Conservation (phyloP, 2,329 filamentous ascomycete genomes). For the Colletotrichum tropicale region DNA sequence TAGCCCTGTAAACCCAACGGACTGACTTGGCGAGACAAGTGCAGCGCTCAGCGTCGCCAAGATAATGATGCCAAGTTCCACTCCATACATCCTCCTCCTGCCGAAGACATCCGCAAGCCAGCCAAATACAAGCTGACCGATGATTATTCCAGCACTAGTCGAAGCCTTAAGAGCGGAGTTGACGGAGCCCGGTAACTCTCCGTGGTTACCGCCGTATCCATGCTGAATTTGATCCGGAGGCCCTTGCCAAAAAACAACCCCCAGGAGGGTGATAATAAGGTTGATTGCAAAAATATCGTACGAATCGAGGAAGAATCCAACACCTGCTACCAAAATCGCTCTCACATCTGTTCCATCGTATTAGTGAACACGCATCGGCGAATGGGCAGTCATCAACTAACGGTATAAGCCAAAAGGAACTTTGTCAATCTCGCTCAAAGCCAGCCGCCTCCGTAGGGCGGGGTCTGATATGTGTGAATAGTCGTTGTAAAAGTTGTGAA, state of each 20-base stretch:
- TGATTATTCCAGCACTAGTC: conserved; percentile 77
- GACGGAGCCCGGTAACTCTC: conserved; percentile 65
- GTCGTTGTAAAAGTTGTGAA: conserved; percentile 78
- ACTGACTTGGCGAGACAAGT: conserved; percentile 63
- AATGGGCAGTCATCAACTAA: conserved; percentile 28
- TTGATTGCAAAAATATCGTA: conserved; percentile 86
- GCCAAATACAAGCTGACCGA: conserved; percentile 80
- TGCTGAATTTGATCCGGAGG: conserved; percentile 34
- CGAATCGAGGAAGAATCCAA: conserved; percentile 84
- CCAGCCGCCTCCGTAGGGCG: conserved; percentile 76
- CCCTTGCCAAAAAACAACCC: conserved; percentile 76
- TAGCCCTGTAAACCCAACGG: conserved; percentile 63
- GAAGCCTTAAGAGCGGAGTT: conserved; percentile 82
- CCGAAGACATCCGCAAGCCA: conserved; percentile 79
- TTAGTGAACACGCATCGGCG: conserved; percentile 7
- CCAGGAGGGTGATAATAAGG: conserved; percentile 72
- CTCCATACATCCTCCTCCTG: conserved; percentile 81
- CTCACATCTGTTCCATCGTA: conserved; percentile 61
- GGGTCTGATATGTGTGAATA: conserved; percentile 71
- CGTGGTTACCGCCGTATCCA: conserved; percentile 55
- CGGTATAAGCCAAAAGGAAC: conserved; percentile 77
- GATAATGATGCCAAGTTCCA: conserved; percentile 76
- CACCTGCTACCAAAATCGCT: conserved; percentile 76
- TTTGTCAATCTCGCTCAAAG: conserved; percentile 81
- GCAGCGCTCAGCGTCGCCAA: conserved; percentile 72